These are phyloP conservation scores for Cordyceps cateniannulata DNA, from an alignment of 2,329 filamentous ascomycete species.

Conservation along the genomic window DNA sequence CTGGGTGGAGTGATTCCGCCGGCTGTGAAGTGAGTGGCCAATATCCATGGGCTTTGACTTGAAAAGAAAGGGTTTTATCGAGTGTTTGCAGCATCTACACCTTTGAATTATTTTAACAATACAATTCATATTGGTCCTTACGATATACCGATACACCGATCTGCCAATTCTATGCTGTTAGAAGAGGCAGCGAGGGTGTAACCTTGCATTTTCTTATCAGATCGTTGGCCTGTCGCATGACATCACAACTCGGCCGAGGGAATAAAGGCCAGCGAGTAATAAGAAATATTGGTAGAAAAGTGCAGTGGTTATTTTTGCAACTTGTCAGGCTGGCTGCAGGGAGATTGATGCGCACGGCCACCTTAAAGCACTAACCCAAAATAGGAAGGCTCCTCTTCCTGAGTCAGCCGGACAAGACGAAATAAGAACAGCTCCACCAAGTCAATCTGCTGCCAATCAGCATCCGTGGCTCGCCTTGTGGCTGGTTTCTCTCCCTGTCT, in stretches of 20 bases:
- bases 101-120: neutral
- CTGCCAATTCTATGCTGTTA: neutral
- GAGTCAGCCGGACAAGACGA: neutral
- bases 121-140: no score
- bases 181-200: neutral
- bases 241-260: neutral
- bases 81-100: neutral
- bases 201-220: neutral
- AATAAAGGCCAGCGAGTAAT: neutral
- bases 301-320: neutral
- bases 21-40: neutral
- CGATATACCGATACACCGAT: no score
- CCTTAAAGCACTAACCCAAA: neutral
- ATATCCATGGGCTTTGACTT: no score
- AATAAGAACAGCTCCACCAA: neutral
- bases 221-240: constrained; percentile 3
- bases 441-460: neutral
- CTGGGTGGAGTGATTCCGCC: constrained; percentile 10
- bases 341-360: neutral
- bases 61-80: no score
- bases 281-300: neutral
- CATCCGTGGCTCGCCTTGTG: neutral
- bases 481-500: constrained; percentile 1
- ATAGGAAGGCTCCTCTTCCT: neutral
- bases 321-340: neutral